Conservation (phyloP, 352 stramenopile species). For the Phytophthora idaei region DNA sequence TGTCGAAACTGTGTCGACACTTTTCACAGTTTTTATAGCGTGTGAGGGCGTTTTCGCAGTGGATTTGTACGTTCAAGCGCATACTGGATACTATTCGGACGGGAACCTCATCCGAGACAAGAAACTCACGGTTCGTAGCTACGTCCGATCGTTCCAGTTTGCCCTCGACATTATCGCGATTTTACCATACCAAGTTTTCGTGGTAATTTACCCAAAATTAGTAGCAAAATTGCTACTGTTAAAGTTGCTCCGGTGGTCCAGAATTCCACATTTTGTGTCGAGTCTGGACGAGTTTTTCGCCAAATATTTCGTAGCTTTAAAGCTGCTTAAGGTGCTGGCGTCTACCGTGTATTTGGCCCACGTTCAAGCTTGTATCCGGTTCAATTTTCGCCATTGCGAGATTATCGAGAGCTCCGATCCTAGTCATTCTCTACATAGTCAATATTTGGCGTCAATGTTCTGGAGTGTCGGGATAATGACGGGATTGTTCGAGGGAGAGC, state of each 20-base stretch:
- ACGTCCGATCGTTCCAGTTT: slow-evolving; percentile 56
- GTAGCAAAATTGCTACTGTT: slow-evolving; percentile 38
- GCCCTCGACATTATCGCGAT: slow-evolving; percentile 55
- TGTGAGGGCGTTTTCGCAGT: slow-evolving; percentile 56
- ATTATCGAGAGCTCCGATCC: background rate
- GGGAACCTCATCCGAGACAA: slow-evolving; percentile 60
- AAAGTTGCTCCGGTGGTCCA: slow-evolving; percentile 53
- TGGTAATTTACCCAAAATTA: slow-evolving; percentile 7
- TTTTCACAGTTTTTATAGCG: slow-evolving; percentile 32
- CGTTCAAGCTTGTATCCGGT: slow-evolving; percentile 58
- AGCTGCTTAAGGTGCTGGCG: slow-evolving; percentile 53
- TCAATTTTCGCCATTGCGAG: slow-evolving; percentile 40
- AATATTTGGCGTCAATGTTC: slow-evolving; percentile 62
- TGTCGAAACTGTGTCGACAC: slow-evolving; percentile 23
- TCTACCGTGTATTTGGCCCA: slow-evolving; percentile 62
- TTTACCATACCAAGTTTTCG: slow-evolving; percentile 25
- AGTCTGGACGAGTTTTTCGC: slow-evolving; percentile 68
- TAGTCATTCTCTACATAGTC: slow-evolving; percentile 16
- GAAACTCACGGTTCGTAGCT: slow-evolving; percentile 43
- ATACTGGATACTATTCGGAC: slow-evolving; percentile 66
- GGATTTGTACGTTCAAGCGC: slow-evolving; percentile 64
- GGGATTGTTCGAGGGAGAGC: slow-evolving; percentile 70
- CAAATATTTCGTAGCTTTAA: slow-evolving; percentile 58
- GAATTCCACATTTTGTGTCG: slow-evolving; percentile 49
- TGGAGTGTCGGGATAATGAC: slow-evolving; percentile 73